A percentile compares a stretch with the other conserved stretches of the same genome.
These are phyloP conservation scores for Evansstolkia leycettana DNA, from an alignment of 495 filamentous ascomycete species.

Conservation along the genomic window DNA sequence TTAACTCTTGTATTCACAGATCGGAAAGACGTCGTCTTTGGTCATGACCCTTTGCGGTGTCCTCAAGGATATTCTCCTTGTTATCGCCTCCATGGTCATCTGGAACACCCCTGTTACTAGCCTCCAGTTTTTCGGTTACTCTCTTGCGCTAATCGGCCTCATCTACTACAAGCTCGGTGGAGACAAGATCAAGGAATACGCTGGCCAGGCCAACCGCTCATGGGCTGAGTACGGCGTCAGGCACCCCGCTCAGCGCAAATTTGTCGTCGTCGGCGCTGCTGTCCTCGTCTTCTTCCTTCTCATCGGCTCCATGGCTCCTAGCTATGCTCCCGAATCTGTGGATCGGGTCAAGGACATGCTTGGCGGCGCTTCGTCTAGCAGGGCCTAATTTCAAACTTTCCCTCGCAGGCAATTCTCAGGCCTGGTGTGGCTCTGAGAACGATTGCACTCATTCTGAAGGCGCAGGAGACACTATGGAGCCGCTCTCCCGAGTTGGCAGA, in stretches of 20 bases:
- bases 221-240: conserved; percentile 81
- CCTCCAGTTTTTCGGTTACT: conserved; percentile 92
- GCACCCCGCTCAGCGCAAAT: conserved; percentile 63
- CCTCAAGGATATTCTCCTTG: conserved; percentile 94
- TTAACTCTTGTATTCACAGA: conserved; percentile 37
- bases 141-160: conserved; percentile 78
- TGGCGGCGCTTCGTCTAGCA: conserved; percentile 27
- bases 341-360: conserved; percentile 30
- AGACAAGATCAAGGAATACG: conserved; percentile 70
- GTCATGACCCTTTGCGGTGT: conserved; percentile 97
- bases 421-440: no score
- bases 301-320: conserved; percentile 45
- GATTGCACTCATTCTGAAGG: no score
- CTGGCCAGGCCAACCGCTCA: conserved; percentile 49
- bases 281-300: conserved; percentile 57
- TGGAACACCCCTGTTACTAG: conserved; percentile 71
- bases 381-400: conserved; percentile 13
- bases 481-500: no score
- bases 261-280: conserved; percentile 51
- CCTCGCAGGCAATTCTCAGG: not conserved
- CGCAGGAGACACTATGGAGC: no score
- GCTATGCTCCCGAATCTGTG: conserved; percentile 28
- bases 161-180: conserved; percentile 95
- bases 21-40: conserved; percentile 82
- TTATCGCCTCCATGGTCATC: conserved; percentile 77